phyloP scores from a whole-genome alignment of 2,329 filamentous ascomycete genomes.

The Fusarium redolens region DNA sequence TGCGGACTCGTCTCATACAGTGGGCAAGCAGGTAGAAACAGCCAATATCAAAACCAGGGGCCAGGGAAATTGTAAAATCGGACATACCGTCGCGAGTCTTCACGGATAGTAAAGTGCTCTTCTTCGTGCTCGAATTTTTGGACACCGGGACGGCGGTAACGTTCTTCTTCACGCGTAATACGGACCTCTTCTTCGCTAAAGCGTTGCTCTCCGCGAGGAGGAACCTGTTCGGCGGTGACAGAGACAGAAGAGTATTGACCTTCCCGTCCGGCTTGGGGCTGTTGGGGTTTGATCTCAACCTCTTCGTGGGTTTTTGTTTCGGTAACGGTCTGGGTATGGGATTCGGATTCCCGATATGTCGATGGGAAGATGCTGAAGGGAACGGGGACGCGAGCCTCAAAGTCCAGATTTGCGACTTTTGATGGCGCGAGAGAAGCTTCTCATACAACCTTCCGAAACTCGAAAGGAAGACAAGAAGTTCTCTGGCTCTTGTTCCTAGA shows the following conservation, averaged over 20 bases:
- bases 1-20: background rate
- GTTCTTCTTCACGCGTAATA: conserved; percentile 82
- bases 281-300: conserved; percentile 81
- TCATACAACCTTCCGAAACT: conserved; percentile 68
- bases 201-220: conserved; percentile 71
- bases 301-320: conserved; percentile 82
- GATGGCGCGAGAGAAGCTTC: conserved; percentile 73
- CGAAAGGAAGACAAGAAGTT: conserved; percentile 78
- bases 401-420: conserved; percentile 98
- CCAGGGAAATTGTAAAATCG: conserved; percentile 20
- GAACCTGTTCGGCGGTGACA: conserved; percentile 66
- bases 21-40: background rate
- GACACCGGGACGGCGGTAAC: conserved; percentile 76
- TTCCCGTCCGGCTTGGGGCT: conserved; percentile 96
- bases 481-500: conserved; percentile 72
- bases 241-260: conserved; percentile 85
- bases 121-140: conserved; percentile 50
- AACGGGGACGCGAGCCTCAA: conserved; percentile 99
- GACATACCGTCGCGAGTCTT: conserved; percentile 65
- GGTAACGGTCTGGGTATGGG: conserved; percentile 64
- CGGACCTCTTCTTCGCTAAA: conserved; percentile 86
- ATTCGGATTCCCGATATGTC: conserved; percentile 79
- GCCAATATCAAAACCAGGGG: background rate
- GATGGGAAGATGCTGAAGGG: conserved; percentile 99
- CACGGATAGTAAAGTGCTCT: conserved; percentile 51